Evolutionary conservation across 192 early-diverging fungal species (phyloP).

Genomic region (Oehlia diaphana): DNA sequence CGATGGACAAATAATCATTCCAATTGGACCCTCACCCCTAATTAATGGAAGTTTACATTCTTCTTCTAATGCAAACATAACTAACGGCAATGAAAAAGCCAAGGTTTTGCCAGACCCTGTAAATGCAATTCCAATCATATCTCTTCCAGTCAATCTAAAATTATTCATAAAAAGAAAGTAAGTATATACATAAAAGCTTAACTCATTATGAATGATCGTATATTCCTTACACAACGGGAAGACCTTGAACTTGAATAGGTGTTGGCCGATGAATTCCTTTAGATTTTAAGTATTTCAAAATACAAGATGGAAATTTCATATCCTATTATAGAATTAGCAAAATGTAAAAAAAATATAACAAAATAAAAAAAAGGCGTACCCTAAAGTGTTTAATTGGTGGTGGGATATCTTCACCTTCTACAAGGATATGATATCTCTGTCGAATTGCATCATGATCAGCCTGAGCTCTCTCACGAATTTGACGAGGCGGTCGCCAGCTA

Average conservation of each 20-base stretch:
- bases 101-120: slow-evolving; percentile 98
- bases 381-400: slow-evolving; percentile 82
- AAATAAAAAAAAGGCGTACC: slow-evolving; percentile 32
- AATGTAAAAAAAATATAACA: neutral
- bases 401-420: slow-evolving; percentile 83
- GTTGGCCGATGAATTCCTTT: slow-evolving; percentile 90
- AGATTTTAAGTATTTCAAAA: slow-evolving; percentile 74
- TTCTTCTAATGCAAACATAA: slow-evolving; percentile 93
- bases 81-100: slow-evolving; percentile 89
- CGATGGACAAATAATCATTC: slow-evolving; percentile 93
- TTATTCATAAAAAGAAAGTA: neutral
- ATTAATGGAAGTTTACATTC: slow-evolving; percentile 81
- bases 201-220: neutral
- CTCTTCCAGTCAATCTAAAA: slow-evolving; percentile 73
- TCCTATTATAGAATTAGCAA: slow-evolving; percentile 41
- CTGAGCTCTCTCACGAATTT: slow-evolving; percentile 61
- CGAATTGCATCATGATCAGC: slow-evolving; percentile 58
- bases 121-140: slow-evolving; percentile 98
- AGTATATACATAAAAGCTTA: neutral
- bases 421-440: slow-evolving; percentile 86
- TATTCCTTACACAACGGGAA: slow-evolving; percentile 74
- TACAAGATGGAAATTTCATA: slow-evolving; percentile 82
- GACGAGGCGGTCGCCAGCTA: slow-evolving; percentile 78
- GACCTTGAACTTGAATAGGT: slow-evolving; percentile 96
- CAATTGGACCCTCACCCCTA: slow-evolving; percentile 88